These are phyloP conservation scores for Saccharomyces hybrid DNA, from an alignment of 1,139 yeast species.

Conservation along the genomic window DNA sequence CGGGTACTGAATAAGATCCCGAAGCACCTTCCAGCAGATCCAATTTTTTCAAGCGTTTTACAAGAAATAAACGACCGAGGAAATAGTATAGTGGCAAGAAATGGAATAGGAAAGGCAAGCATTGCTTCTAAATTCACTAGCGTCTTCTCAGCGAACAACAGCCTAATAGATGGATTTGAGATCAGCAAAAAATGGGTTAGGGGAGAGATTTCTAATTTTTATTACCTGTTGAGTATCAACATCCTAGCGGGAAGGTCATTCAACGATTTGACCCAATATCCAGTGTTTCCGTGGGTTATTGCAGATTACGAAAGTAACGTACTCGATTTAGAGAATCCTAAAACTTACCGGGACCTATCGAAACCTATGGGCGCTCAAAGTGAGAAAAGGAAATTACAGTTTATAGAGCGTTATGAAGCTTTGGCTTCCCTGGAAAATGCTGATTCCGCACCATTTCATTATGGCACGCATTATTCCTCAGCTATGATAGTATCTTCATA, in stretches of 20 bases:
- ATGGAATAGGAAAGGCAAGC: slow-evolving; percentile 29
- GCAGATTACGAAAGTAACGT: slow-evolving; percentile 66
- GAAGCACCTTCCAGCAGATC: slow-evolving; percentile 4
- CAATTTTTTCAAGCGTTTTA: slow-evolving; percentile 7
- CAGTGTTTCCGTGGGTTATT: slow-evolving; percentile 84
- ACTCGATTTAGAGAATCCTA: slow-evolving; percentile 53
- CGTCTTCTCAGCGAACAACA: slow-evolving; percentile 33
- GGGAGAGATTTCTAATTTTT: slow-evolving; percentile 75
- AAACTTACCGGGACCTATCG: slow-evolving; percentile 60
- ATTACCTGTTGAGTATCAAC: slow-evolving; percentile 67
- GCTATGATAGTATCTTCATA: slow-evolving; percentile 86
- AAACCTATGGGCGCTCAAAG: slow-evolving; percentile 90
- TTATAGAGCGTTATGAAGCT: slow-evolving; percentile 64
- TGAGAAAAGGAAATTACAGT: slow-evolving; percentile 47
- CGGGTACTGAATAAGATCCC: slow-evolving; percentile 34
- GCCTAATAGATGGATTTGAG: slow-evolving; percentile 34
- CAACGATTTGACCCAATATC: slow-evolving; percentile 81
- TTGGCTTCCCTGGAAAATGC: slow-evolving; percentile 47
- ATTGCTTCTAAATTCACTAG: slow-evolving; percentile 36
- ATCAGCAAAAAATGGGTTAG: slow-evolving; percentile 64
- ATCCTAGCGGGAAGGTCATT: slow-evolving; percentile 82
- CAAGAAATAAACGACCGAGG: slow-evolving; percentile 16
- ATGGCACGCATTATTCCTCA: slow-evolving; percentile 86
- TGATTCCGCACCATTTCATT: slow-evolving; percentile 65
- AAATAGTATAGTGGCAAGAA: slow-evolving; percentile 23